Conservation (phyloP, 2,329 filamentous ascomycete species). For the Phialemonium atrogriseum region DNA sequence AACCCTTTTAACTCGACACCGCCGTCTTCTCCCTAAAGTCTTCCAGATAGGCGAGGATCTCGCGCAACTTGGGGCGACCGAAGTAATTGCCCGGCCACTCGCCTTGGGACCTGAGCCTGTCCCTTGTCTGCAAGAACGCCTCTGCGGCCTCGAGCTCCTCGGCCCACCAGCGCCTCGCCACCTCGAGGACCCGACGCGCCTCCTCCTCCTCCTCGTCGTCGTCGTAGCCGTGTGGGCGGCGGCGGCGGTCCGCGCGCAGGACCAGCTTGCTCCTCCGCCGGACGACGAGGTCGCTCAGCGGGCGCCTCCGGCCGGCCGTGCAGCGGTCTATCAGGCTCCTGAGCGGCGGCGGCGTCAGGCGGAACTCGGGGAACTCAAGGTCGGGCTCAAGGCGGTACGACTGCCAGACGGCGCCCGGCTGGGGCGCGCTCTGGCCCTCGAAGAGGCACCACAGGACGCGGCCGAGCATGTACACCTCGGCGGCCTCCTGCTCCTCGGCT, state of each 20-base stretch:
- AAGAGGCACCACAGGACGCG: slow-evolving; percentile 55
- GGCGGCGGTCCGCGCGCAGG: slow-evolving; percentile 23
- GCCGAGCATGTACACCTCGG: slow-evolving; percentile 55
- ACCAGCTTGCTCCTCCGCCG: slow-evolving; percentile 38
- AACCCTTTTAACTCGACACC: no score
- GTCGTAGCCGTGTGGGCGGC: slow-evolving; percentile 18
- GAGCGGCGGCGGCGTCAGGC: slow-evolving; percentile 35
- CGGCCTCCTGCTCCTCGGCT: slow-evolving; percentile 42
- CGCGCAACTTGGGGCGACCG: slow-evolving; percentile 34
- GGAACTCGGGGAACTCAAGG: slow-evolving; percentile 47
- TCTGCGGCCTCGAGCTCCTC: slow-evolving; percentile 38
- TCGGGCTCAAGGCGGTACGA: slow-evolving; percentile 49
- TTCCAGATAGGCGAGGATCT: slow-evolving; percentile 28
- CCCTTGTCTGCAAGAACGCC: slow-evolving; percentile 33
- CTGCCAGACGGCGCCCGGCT: slow-evolving; percentile 48
- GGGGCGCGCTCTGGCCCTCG: slow-evolving; percentile 49
- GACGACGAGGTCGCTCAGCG: slow-evolving; percentile 35
- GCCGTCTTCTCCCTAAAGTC: slow-evolving; percentile 5
- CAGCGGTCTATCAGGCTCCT: slow-evolving; percentile 41
- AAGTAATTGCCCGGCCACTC: slow-evolving; percentile 44
- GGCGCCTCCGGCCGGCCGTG: slow-evolving; percentile 37
- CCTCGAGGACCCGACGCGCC: slow-evolving; percentile 16
- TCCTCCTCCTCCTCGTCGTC: slow-evolving; percentile 25
- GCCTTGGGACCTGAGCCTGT: slow-evolving; percentile 26
- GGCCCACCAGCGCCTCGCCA: slow-evolving; percentile 38